These are phyloP conservation scores for Apiospora arundinis DNA, from an alignment of 2,329 filamentous ascomycete species.

Conservation along the genomic window DNA sequence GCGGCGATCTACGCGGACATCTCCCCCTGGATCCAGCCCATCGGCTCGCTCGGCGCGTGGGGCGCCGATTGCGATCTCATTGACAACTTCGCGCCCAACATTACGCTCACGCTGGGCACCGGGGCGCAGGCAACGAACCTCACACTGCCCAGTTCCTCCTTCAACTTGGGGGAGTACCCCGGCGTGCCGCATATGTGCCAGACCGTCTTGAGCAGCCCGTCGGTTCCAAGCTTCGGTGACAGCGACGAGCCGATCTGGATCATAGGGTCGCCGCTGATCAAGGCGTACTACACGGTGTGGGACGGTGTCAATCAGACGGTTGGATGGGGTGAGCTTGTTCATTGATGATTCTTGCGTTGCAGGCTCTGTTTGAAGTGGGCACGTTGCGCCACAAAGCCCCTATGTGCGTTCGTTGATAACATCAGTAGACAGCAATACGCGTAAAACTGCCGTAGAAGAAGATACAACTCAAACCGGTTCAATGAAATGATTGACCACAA, in stretches of 20 bases:
- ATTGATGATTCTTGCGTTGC: not conserved
- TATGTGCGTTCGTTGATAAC: too few relatives aligned
- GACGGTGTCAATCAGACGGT: conserved; percentile 37
- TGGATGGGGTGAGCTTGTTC: conserved; percentile 31
- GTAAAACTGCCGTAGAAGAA: too few relatives aligned
- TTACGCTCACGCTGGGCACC: conserved; percentile 40
- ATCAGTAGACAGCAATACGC: too few relatives aligned
- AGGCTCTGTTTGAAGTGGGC: too few relatives aligned
- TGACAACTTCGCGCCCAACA: conserved; percentile 35
- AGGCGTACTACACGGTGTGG: conserved; percentile 46
- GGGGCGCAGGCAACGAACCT: conserved; percentile 24
- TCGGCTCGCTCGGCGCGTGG: conserved; percentile 42
- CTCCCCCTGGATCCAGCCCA: conserved; percentile 37
- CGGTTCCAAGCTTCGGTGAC: conserved; percentile 27
- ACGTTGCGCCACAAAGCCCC: too few relatives aligned
- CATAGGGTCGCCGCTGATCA: conserved; percentile 41
- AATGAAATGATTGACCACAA: too few relatives aligned
- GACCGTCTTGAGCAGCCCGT: conserved; percentile 38
- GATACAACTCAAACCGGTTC: too few relatives aligned
- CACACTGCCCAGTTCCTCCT: conserved; percentile 37
- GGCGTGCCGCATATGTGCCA: conserved; percentile 39
- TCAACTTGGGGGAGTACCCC: conserved; percentile 43
- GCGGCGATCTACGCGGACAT: conserved; percentile 38
- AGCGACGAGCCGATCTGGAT: conserved; percentile 36
- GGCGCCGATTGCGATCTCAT: conserved; percentile 41